A percentile compares a stretch with the other conserved stretches of the same genome.
These are phyloP conservation scores for Xylaria acuta DNA, from an alignment of 495 filamentous ascomycete species.

Conservation along the genomic window DNA sequence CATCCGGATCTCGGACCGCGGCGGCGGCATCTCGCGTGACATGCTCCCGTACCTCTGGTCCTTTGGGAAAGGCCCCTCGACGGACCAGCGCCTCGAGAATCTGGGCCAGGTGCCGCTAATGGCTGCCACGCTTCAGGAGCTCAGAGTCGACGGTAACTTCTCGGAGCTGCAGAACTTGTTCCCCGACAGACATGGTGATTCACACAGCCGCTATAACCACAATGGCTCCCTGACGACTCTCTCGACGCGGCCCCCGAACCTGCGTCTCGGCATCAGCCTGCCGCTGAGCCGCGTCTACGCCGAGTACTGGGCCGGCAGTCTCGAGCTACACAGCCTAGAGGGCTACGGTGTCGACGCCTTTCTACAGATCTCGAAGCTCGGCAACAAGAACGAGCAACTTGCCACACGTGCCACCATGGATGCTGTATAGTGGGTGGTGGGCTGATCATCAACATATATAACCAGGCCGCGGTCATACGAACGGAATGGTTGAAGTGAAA, in stretches of 20 bases:
- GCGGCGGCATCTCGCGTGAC: conserved; percentile 86
- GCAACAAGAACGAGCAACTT: conserved; percentile 98
- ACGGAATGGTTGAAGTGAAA: conserved; percentile 1
- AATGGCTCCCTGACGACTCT: conserved; percentile 76
- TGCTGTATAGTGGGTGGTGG: conserved; percentile 65
- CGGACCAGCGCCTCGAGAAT: conserved; percentile 75
- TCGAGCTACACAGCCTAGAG: conserved; percentile 92
- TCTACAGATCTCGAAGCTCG: conserved; percentile 93
- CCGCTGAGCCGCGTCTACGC: conserved; percentile 95
- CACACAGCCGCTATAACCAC: conserved; percentile 17
- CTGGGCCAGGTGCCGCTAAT: conserved; percentile 87
- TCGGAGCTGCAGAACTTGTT: conserved; percentile 69
- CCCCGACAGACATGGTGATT: conserved; percentile 39
- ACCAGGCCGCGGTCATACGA: background rate
- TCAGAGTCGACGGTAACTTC: conserved; percentile 80
- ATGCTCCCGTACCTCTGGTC: conserved; percentile 93
- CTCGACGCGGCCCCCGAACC: conserved; percentile 80
- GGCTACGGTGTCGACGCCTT: conserved; percentile 99
- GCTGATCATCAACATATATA: background rate
- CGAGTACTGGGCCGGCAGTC: conserved; percentile 95
- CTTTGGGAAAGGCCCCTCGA: conserved; percentile 88
- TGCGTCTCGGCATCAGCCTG: conserved; percentile 90
- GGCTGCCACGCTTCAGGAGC: conserved; percentile 93
- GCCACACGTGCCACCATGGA: conserved; percentile 88
- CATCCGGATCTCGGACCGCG: conserved; percentile 92